Percentiles rank a stretch among this genome's conserved stretches.
Conservation (phyloP, 495 filamentous ascomycete genomes). For the Daldinia concentrica region DNA sequence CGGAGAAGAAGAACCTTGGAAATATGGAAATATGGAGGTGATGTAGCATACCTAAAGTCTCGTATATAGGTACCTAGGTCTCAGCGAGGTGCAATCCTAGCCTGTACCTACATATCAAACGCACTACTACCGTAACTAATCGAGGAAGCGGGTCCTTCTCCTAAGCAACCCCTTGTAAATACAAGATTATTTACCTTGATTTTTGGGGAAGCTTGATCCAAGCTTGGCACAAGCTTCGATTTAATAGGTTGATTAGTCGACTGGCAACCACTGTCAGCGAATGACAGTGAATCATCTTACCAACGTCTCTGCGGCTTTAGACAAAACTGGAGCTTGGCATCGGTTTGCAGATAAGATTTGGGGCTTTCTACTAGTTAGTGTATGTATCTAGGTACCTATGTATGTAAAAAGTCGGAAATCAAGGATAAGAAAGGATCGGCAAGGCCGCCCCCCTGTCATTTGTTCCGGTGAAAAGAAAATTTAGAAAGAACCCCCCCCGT, state of each 20-base stretch:
- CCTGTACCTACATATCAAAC: conserved; percentile 42
- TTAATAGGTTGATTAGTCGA: conserved; percentile 28
- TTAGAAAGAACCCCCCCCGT: neutral
- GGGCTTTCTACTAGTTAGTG: neutral
- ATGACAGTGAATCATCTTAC: no score
- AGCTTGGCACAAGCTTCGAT: conserved; percentile 1
- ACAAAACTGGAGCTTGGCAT: conserved; percentile 31
- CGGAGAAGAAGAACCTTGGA: conserved; percentile 18
- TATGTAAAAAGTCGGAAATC: conserved; percentile 13
- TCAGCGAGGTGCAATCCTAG: conserved; percentile 11
- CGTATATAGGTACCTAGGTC: no score
- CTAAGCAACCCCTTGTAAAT: conserved; percentile 30
- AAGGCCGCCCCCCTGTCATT: conserved; percentile 17
- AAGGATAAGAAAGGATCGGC: conserved; percentile 33
- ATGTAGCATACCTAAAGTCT: neutral
- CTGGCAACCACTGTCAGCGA: neutral
- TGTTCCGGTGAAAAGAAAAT: conserved; percentile 9
- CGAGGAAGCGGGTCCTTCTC: conserved; percentile 25
- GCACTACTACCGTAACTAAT: conserved; percentile 39
- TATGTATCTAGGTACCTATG: no score
- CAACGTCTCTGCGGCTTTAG: conserved; percentile 19
- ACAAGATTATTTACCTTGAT: conserved; percentile 37
- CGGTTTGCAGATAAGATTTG: conserved; percentile 33
- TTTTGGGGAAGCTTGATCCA: conserved; percentile 31
- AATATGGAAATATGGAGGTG: conserved; percentile 23